Percentiles rank a stretch among this genome's conserved stretches.
phyloP scores from a whole-genome alignment of 768 basidiomycete species.

The Boletus pseudopeckii region DNA sequence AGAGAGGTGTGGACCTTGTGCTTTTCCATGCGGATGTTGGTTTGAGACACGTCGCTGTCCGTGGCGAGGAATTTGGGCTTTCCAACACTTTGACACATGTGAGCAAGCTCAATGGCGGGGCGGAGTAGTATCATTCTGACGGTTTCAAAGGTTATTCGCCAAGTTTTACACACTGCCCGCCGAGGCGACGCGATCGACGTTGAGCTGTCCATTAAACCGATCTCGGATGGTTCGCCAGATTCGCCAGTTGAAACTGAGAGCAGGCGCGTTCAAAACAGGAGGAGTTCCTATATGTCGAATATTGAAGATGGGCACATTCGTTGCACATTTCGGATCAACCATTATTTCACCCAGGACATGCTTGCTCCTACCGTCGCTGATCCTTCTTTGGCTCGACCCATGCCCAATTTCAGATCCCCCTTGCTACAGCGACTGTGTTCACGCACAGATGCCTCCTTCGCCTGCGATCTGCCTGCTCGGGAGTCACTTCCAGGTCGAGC shows the following conservation, averaged over 20 bases:
- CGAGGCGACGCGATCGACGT: conserved; percentile 82
- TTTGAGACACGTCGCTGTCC: conserved; percentile 82
- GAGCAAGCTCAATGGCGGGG: conserved; percentile 34
- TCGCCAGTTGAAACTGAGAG: conserved; percentile 25
- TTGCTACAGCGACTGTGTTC: conserved; percentile 59
- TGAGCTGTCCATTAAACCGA: conserved; percentile 59
- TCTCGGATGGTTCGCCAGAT: conserved; percentile 23
- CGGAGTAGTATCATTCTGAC: conserved; percentile 15
- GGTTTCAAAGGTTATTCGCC: conserved; percentile 67
- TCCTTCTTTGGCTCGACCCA: conserved; percentile 25
- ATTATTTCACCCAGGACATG: conserved; percentile 36
- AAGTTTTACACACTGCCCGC: conserved; percentile 67
- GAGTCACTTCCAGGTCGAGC: conserved; percentile 45
- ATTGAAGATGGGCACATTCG: conserved; percentile 40
- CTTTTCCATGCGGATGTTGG: conserved; percentile 87
- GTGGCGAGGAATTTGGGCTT: conserved; percentile 81
- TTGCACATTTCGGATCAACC: conserved; percentile 58
- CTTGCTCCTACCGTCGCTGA: conserved; percentile 9
- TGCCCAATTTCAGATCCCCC: conserved; percentile 45
- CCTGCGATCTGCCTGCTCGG: conserved; percentile 40
- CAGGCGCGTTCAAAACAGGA: conserved; percentile 20
- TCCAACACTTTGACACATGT: conserved; percentile 83
- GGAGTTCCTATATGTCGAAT: conserved; percentile 24
- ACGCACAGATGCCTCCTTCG: conserved; percentile 51
- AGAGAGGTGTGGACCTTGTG: conserved; percentile 85